Conservation (phyloP, 1,284 basidiomycete species). For the Ganoderma sinense region DNA sequence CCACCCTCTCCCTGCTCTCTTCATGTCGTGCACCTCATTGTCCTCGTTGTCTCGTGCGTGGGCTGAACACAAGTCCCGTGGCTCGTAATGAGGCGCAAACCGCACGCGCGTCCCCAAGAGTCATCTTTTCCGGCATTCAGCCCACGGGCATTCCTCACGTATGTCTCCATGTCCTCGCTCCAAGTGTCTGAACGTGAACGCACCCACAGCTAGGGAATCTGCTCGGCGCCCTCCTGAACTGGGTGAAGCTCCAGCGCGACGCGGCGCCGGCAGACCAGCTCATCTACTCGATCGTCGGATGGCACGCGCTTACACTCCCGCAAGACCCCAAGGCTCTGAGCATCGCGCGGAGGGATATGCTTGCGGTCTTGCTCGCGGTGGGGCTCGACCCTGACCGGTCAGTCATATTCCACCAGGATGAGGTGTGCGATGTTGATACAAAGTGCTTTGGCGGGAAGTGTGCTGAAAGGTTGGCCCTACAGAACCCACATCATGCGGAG, state of each 20-base stretch:
- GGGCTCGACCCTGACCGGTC: slow-evolving; percentile 85
- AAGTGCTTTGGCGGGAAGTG: neutral
- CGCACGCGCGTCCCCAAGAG: slow-evolving; percentile 30
- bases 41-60: slow-evolving; percentile 2
- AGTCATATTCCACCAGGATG: slow-evolving; percentile 89
- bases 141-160: slow-evolving; percentile 90
- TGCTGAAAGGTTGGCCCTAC: neutral
- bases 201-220: slow-evolving; percentile 88
- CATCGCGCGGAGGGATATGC: slow-evolving; percentile 76
- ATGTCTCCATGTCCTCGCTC: slow-evolving; percentile 31
- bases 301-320: slow-evolving; percentile 92
- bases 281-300: slow-evolving; percentile 90
- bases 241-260: slow-evolving; percentile 81
- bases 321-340: slow-evolving; percentile 77
- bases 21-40: slow-evolving; percentile 5
- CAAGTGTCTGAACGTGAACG: slow-evolving; percentile 9
- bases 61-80: neutral
- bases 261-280: slow-evolving; percentile 68
- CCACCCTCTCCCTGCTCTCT: neutral
- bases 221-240: slow-evolving; percentile 89
- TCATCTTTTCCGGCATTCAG: slow-evolving; percentile 86
- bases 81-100: neutral
- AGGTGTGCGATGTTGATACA: slow-evolving; percentile 58
- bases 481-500: slow-evolving; percentile 89
- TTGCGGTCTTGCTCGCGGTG: slow-evolving; percentile 86